Evolutionary conservation across 352 stramenopile species (phyloP), one percentile per base, ranked within the genome.

Genomic region (Pythium grandisporangium): DNA sequence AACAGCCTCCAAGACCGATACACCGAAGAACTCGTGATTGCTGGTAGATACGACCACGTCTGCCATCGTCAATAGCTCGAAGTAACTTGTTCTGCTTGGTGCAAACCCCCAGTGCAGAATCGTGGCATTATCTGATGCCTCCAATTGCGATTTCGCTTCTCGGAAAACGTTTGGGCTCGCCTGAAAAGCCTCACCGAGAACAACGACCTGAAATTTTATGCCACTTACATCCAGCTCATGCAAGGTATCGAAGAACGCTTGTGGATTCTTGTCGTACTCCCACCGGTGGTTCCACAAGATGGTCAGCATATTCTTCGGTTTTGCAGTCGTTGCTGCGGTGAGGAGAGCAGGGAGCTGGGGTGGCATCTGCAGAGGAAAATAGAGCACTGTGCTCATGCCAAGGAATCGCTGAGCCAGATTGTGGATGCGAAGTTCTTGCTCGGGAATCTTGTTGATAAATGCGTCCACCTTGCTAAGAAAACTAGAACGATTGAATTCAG

Each of bases 231-330:
- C 53, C 4, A 73, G 47, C 21, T 74, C 63, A 17, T 70, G 43
- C 16, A 82, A 43, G 6, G 55, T 63, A 11, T 43, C 45, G 36
- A 82, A 76, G 44, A 77, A 82, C 32, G 61, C 53, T 7, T 68
- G 43, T 1, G 65, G 61, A 29, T 75, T 70, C 46, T 82, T 82
- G 51, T 82, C 69, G 45, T 77, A 67, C 40, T 82, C 69, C 65
- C 67, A 78, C 3, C 65, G 61, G 22, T 78, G 69, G 45, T 68
- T 70, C 61, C 63, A 79, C 22, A 75, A 27, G 13, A 76, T 70
- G 7, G 58, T 67, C 13, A 75, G 49, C 13, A 43, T 7, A 2
- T 36, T 16, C 2, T 20, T 14, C 14, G n/a, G 6, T 17, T 51
- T 49, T 20, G 42, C 30, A 4, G 32, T 8, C 2, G 21, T 11